Evolutionary conservation across 164 flowering plant genomes (phyloP), one percentile per base, ranked within the genome.

Genomic region (Vitis cinerea): DNA sequence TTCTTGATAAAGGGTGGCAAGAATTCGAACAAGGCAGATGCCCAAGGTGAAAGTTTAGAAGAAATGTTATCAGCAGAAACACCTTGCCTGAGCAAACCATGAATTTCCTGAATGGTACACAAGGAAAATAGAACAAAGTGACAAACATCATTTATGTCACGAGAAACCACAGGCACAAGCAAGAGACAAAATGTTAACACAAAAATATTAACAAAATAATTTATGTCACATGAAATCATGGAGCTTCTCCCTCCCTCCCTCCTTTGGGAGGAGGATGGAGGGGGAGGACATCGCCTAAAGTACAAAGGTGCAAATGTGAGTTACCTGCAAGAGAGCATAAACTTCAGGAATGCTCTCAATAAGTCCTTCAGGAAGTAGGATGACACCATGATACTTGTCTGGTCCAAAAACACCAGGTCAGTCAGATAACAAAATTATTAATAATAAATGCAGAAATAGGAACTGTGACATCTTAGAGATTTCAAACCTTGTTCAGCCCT

Each of bases 271-370:
- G 44, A 6, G 7, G 44, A 37, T 37, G 44, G 44, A 37, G 44
- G 44, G 7, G 44, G 44, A 37, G 7, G 44, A 37, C 44, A 37
- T 37, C 44, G 4, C 44, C 7, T 37, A 6, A 37, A 4, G 12
- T 4, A 63, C 51, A 67, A 67, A 69, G 27, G 49, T n/a, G 50
- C 61, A 61, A 48, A 3, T 3, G 37, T 17, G 44, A 56, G 8
- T 67, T 81, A 95, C 99, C 99, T 93, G 92, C 78, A 95, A 78
- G 52, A 95, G 84, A 71, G 99, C 94, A 86, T 93, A 90, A 17
- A 95, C 86, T 84, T 95, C 99, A 72, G 99, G 99, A 78, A 95
- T 95, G 77, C 89, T 95, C 79, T 93, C 99, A 55, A 95, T 91
- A 10, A 95, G 91, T 50, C 99, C 99, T 81, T 95, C 99, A 2